Percentiles rank a stretch among this genome's conserved stretches.
Evolutionary conservation across 2,329 filamentous ascomycete species (phyloP).

Genomic region (Ramularia endophylla): DNA sequence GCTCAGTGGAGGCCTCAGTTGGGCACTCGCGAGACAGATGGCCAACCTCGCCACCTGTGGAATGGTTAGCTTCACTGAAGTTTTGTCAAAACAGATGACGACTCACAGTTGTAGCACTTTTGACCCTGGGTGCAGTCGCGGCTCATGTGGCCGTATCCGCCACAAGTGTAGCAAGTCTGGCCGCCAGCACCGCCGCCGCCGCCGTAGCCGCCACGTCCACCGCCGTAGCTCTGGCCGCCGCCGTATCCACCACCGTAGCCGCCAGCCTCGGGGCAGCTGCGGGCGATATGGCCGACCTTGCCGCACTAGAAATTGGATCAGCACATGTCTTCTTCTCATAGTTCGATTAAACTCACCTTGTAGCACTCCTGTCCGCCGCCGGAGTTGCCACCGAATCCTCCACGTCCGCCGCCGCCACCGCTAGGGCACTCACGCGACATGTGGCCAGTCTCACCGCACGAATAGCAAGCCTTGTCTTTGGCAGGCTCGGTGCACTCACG

Average conservation of each 20-base stretch:
- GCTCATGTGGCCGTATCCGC: constrained; percentile 80
- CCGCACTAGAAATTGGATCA: constrained; percentile 89
- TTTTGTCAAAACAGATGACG: constrained; percentile 4
- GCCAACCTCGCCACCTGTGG: constrained; percentile 69
- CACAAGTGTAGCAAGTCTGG: constrained; percentile 98
- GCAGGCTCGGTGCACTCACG: constrained; percentile 86
- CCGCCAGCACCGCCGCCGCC: constrained; percentile 42
- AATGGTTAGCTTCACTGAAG: constrained; percentile 21
- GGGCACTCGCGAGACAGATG: constrained; percentile 96
- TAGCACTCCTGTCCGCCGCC: constrained; percentile 44
- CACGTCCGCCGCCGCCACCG: constrained; percentile 40
- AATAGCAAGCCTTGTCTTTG: constrained; percentile 66
- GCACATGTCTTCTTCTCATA: constrained; percentile 40
- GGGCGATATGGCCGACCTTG: constrained; percentile 92
- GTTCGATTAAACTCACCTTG: constrained; percentile 11
- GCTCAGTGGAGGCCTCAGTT: constrained; percentile 82
- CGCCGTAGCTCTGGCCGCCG: constrained; percentile 38
- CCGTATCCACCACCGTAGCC: constrained; percentile 43
- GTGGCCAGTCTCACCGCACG: constrained; percentile 78
- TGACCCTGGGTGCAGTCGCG: constrained; percentile 98
- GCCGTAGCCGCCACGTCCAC: constrained; percentile 45
- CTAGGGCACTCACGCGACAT: constrained; percentile 77
- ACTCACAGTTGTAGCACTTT: constrained; percentile 98
- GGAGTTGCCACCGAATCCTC: constrained; percentile 42
- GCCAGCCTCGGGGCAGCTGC: constrained; percentile 70